These are phyloP conservation scores for Mollisiaceae sp. DNA, from an alignment of 2,329 filamentous ascomycete genomes.

Conservation along the genomic window DNA sequence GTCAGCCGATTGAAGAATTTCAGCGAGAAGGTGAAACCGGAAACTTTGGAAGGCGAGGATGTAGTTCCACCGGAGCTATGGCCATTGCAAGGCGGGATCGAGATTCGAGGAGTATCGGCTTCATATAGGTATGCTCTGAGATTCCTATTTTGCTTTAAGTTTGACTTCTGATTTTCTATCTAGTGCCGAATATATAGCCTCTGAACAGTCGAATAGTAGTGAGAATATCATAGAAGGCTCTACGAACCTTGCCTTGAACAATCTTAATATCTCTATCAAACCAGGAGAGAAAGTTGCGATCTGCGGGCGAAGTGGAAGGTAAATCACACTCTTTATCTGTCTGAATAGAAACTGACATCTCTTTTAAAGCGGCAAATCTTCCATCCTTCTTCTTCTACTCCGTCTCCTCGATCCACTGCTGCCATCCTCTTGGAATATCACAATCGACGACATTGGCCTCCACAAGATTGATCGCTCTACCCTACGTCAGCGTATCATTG, in stretches of 20 bases:
- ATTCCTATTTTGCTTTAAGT: background rate
- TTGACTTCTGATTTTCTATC: background rate
- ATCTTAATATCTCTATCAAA: constrained; percentile 39
- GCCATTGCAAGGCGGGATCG: constrained; percentile 14
- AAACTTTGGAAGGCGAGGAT: constrained; percentile 13
- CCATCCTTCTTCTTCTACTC: constrained; percentile 47
- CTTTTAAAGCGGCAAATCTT: constrained; percentile 34
- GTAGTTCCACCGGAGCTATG: constrained; percentile 12
- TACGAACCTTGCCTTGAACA: constrained; percentile 37
- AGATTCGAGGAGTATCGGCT: constrained; percentile 10
- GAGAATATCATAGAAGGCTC: background rate
- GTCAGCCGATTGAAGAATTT: constrained; percentile 28
- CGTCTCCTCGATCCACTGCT: constrained; percentile 45
- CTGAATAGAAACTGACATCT: too few species aligned
- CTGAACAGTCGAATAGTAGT: background rate
- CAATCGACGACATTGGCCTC: constrained; percentile 51
- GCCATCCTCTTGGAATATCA: constrained; percentile 44
- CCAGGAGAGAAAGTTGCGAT: constrained; percentile 40
- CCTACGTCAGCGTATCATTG: constrained; percentile 55
- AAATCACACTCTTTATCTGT: constrained; percentile 36
- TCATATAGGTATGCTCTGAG: constrained; percentile 10
- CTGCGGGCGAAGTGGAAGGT: constrained; percentile 36
- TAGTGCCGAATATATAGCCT: background rate
- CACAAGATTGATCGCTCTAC: constrained; percentile 46
- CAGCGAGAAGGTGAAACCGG: constrained; percentile 9